Evolutionary conservation across 306 rosid species (phyloP), one percentile per base, ranked within the genome.

Genomic region (Purshia tridentata): DNA sequence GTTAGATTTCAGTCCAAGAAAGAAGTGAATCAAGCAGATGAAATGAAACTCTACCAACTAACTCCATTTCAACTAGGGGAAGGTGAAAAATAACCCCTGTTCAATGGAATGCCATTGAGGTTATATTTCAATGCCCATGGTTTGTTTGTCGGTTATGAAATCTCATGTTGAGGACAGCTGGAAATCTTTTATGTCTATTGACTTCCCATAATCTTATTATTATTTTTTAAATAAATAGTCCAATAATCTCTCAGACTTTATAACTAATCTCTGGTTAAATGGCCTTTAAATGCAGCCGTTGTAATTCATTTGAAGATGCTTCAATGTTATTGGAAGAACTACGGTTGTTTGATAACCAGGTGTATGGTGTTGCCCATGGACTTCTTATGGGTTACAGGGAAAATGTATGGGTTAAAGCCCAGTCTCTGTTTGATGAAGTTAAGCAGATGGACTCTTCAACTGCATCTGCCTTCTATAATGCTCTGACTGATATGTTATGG

Each of bases 401-500:
- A 61, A 84, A 76, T 49, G 84, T 88, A 52, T 94, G 97, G 98
- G 39, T 79, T 72, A 79, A 71, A 67, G 98, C 98, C 69, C 88
- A 81, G 55, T 78, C 83, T 56, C 82, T 94, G 9, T 94, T 94
- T 48, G 92, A 91, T 78, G 96, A 94, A 84, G 88, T 94, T 22
- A 89, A 73, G 86, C 91, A 82, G 16, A 88, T 91, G 97, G 98
- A 94, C 81, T 80, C 86, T 52, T 84, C 97, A 67, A 94, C 98
- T 13, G 94, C 94, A 5, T 89, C 98, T 65, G 97, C 97, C 9
- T 94, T 94, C 73, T 91, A 88, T 63, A 94, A 94, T 81, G 97
- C 98, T 52, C 89, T 94, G 52, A 91, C 98, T 11, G 98, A 94
- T 76, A 94, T 94, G 98, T 76, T 94, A 14, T 94, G 97, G 98